Conservation (phyloP, 257 asterid genomes). For the Gentiana straminea region DNA sequence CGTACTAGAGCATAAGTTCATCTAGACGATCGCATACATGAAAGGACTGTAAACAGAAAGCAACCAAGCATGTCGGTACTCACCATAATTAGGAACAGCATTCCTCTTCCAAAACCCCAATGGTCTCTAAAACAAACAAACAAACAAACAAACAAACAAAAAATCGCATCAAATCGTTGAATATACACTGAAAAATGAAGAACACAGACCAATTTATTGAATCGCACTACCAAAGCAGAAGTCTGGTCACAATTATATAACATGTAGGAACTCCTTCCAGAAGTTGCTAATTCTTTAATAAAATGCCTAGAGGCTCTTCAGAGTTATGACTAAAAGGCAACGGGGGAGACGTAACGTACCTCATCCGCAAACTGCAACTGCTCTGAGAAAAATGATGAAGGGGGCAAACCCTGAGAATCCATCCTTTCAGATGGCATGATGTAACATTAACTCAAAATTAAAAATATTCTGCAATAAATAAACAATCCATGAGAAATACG, state of each 20-base stretch:
- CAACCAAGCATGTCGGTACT: slow-evolving; percentile 24
- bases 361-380: slow-evolving; percentile 48
- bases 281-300: neutral
- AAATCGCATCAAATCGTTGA: slow-evolving; percentile 9
- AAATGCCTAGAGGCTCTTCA: neutral
- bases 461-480: too few species aligned
- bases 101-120: too few species aligned
- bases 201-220: neutral
- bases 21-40: too few species aligned
- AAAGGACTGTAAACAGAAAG: neutral
- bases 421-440: slow-evolving; percentile 39
- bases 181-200: neutral
- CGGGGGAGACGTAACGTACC: slow-evolving; percentile 25
- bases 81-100: slow-evolving; percentile 29
- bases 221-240: too few species aligned
- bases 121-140: too few species aligned
- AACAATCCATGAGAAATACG: slow-evolving; percentile 7
- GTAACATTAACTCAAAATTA: slow-evolving; percentile 11
- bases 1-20: too few species aligned
- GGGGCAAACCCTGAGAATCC: slow-evolving; percentile 55
- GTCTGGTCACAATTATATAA: too few species aligned
- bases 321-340: neutral
- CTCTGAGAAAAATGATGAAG: slow-evolving; percentile 67
- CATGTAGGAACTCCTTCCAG: neutral
- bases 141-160: slow-evolving; percentile 4